phyloP scores from a whole-genome alignment of 1,284 basidiomycete species.

The Puccinia horiana region DNA sequence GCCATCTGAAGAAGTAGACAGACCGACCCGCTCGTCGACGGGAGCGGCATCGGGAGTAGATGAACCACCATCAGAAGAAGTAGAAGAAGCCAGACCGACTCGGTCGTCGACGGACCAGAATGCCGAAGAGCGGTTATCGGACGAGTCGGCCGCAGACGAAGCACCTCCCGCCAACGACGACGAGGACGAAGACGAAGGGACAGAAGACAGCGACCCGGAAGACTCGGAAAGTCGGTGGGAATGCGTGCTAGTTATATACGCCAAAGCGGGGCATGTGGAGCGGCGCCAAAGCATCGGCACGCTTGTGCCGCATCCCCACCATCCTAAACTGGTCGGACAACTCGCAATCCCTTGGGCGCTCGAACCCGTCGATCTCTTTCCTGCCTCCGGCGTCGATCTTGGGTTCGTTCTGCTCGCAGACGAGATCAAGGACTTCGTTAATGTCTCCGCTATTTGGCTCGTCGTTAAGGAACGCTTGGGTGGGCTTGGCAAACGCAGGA shows the following conservation, averaged over 20 bases:
- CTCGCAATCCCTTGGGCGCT: constrained; percentile 84
- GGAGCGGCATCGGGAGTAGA: not conserved
- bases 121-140: not conserved
- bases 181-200: constrained; percentile 47
- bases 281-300: constrained; percentile 70
- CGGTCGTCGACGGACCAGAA: not conserved
- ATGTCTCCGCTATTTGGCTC: constrained; percentile 84
- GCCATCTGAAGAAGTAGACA: too few species aligned
- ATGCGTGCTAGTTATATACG: constrained; percentile 64
- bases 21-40: not conserved
- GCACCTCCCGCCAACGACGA: too few species aligned
- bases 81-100: not conserved
- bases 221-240: constrained; percentile 94
- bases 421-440: constrained; percentile 90
- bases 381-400: constrained; percentile 52
- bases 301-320: constrained; percentile 87
- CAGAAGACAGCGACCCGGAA: constrained; percentile 77
- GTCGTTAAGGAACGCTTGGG: constrained; percentile 89
- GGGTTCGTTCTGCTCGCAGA: constrained; percentile 75
- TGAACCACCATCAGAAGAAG: too few species aligned
- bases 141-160: constrained; percentile 34
- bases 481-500: constrained; percentile 77
- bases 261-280: not conserved
- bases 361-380: constrained; percentile 64
- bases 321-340: constrained; percentile 89